Percentiles rank a stretch among this genome's conserved stretches.
Conservation (phyloP, 2,329 filamentous ascomycete genomes). For the Cercospora canescens region DNA sequence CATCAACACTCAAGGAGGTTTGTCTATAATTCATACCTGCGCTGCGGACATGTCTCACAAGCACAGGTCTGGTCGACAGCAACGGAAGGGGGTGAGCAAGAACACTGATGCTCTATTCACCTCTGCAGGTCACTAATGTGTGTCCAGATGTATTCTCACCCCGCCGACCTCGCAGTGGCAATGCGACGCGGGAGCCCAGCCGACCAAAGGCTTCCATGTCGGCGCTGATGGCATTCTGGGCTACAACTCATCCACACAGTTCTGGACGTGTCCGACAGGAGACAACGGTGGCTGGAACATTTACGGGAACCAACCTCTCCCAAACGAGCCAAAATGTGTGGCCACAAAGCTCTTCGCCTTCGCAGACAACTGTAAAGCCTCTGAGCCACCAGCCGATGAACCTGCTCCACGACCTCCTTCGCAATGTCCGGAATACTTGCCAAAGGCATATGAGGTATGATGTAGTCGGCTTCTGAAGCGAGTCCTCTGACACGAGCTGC, state of each 20-base stretch:
- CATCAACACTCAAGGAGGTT: conserved; percentile 52
- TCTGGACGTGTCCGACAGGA: conserved; percentile 63
- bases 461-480: background rate
- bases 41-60: background rate
- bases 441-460: conserved; percentile 9
- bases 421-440: conserved; percentile 18
- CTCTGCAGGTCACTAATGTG: background rate
- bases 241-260: conserved; percentile 53
- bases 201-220: conserved; percentile 58
- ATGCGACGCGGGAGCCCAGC: conserved; percentile 57
- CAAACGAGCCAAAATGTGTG: conserved; percentile 51
- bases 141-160: conserved; percentile 58
- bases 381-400: conserved; percentile 5
- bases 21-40: conserved; percentile 1
- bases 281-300: conserved; percentile 57
- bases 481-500: background rate
- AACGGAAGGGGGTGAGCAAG: conserved; percentile 49
- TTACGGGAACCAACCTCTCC: conserved; percentile 46
- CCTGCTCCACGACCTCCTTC: conserved; percentile 10
- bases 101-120: background rate
- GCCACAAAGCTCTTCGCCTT: conserved; percentile 46
- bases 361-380: conserved; percentile 20
- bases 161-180: conserved; percentile 60
- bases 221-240: conserved; percentile 54
- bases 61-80: conserved; percentile 52